phyloP scores from a whole-genome alignment of 139 green algal species.

The Coelastrella sp. region DNA sequence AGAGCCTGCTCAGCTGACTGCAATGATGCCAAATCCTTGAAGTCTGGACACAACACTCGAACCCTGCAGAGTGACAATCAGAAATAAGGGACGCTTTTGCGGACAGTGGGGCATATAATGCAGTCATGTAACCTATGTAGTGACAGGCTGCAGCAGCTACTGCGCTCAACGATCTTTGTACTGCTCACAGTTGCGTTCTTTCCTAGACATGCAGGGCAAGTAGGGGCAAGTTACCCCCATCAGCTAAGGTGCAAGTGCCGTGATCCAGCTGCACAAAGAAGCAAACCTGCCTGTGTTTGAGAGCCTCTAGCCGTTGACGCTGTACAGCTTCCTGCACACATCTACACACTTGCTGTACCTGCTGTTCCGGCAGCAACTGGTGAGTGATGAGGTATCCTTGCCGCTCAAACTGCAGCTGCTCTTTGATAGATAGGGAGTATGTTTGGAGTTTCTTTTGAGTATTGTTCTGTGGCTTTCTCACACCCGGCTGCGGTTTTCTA shows the following conservation, averaged over 20 bases:
- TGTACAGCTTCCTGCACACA: background rate
- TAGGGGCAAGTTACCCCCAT: too few relatives aligned
- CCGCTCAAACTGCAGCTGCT: conserved; percentile 54
- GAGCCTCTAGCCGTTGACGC: background rate
- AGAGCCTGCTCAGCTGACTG: conserved; percentile 18
- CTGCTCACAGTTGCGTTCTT: too few relatives aligned
- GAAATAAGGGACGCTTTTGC: background rate
- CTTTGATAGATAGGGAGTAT: background rate
- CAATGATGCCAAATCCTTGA: conserved; percentile 21
- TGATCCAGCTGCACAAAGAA: too few relatives aligned
- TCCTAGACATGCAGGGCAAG: too few relatives aligned
- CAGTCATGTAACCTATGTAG: too few relatives aligned
- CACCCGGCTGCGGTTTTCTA: too few relatives aligned
- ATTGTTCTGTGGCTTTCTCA: background rate
- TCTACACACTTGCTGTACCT: conserved; percentile 15
- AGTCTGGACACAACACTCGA: conserved; percentile 56
- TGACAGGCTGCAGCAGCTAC: too few relatives aligned
- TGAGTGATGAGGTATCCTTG: conserved; percentile 54
- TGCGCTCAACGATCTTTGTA: too few relatives aligned
- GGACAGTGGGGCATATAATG: background rate
- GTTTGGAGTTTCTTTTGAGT: background rate
- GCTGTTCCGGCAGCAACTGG: conserved; percentile 31
- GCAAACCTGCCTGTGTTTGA: conserved; percentile 23
- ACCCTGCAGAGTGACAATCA: conserved; percentile 39
- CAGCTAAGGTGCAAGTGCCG: too few relatives aligned